phyloP scores from a whole-genome alignment of 2,329 filamentous ascomycete genomes.

The Hypoxylon sp. region DNA sequence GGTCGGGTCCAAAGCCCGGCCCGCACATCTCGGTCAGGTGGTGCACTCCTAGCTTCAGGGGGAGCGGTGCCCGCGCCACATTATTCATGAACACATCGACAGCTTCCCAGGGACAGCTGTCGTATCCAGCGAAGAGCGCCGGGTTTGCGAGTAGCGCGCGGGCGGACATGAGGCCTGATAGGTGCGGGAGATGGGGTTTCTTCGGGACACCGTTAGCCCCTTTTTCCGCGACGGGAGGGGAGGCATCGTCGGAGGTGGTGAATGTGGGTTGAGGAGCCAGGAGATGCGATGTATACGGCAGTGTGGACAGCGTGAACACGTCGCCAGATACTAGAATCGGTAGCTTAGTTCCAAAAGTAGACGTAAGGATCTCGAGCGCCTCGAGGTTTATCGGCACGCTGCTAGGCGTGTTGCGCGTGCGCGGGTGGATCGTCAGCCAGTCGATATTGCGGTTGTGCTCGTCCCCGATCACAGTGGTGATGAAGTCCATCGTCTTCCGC shows the following conservation, averaged over 20 bases:
- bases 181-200: constrained; percentile 59
- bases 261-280: constrained; percentile 47
- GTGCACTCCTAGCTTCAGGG: constrained; percentile 73
- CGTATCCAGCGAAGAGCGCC: constrained; percentile 70
- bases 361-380: constrained; percentile 68
- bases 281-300: constrained; percentile 61
- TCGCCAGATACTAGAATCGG: constrained; percentile 78
- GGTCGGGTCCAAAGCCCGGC: constrained; percentile 67
- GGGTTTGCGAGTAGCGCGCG: constrained; percentile 77
- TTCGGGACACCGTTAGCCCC: constrained; percentile 2
- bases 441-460: constrained; percentile 66
- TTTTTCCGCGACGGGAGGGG: constrained; percentile 4
- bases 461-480: constrained; percentile 71
- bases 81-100: constrained; percentile 73
- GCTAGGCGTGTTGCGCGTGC: constrained; percentile 72
- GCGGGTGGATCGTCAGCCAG: constrained; percentile 78
- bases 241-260: constrained; percentile 35
- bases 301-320: constrained; percentile 68
- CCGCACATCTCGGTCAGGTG: constrained; percentile 77
- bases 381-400: constrained; percentile 72
- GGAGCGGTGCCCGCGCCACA: constrained; percentile 69
- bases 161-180: constrained; percentile 77
- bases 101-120: constrained; percentile 71
- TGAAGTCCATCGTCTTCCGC: constrained; percentile 71
- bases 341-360: constrained; percentile 65